phyloP scores from a whole-genome alignment of 1,139 yeast genomes.

The Candida labiduridarum region DNA sequence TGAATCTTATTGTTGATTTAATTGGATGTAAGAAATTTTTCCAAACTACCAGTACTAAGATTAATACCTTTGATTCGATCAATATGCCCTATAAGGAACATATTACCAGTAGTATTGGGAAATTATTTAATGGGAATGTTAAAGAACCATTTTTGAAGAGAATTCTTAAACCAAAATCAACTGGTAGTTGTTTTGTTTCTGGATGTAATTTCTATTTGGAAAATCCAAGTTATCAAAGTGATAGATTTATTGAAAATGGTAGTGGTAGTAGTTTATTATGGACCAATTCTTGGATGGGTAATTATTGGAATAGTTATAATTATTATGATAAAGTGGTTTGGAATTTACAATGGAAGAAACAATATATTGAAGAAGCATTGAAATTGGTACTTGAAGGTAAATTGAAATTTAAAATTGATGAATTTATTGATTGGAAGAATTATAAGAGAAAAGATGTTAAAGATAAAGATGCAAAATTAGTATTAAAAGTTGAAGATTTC shows the following conservation, averaged over 20 bases:
- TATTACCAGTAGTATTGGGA: conserved; percentile 18
- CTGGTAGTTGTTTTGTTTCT: conserved; percentile 37
- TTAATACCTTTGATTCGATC: conserved; percentile 32
- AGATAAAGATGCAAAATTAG: conserved; percentile 36
- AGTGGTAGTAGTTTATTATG: conserved; percentile 23
- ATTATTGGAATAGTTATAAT: conserved; percentile 35
- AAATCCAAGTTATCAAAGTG: conserved; percentile 40
- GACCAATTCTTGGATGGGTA: conserved; percentile 41
- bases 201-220: conserved; percentile 36
- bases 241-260: conserved; percentile 26
- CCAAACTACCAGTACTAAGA: conserved; percentile 32
- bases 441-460: conserved; percentile 29
- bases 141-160: conserved; percentile 40
- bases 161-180: conserved; percentile 40
- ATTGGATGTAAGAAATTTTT: conserved; percentile 43
- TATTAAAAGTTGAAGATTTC: conserved; percentile 43
- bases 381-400: conserved; percentile 28
- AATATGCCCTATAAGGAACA: conserved; percentile 35
- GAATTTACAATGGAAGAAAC: conserved; percentile 26
- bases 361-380: conserved; percentile 22
- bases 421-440: conserved; percentile 40
- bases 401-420: conserved; percentile 35
- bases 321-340: conserved; percentile 38
- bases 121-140: conserved; percentile 28
- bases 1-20: conserved; percentile 45